Evolutionary conservation across 2,329 filamentous ascomycete species (phyloP).

Genomic region (Diaporthe citrichinensis): DNA sequence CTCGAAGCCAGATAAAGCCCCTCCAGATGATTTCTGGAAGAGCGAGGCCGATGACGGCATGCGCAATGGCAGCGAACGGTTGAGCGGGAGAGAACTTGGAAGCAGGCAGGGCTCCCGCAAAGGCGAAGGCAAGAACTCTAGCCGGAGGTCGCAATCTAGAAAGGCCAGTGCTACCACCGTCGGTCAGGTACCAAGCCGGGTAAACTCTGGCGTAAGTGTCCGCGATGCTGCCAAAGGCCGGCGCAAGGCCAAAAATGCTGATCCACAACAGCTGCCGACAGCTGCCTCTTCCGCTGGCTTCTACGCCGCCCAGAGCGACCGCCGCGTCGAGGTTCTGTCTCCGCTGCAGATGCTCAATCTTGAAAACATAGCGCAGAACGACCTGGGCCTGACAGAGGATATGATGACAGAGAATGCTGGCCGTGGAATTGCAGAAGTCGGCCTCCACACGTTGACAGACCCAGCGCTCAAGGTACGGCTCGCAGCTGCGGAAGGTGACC

Average conservation of each 20-base stretch:
- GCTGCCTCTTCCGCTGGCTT: slow-evolving; percentile 57
- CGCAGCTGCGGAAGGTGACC: slow-evolving; percentile 53
- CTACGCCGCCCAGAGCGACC: slow-evolving; percentile 68
- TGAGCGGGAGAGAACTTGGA: slow-evolving; percentile 65
- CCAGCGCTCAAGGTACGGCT: slow-evolving; percentile 71
- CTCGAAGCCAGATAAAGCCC: slow-evolving; percentile 50
- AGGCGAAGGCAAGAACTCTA: slow-evolving; percentile 66
- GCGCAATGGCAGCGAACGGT: slow-evolving; percentile 59
- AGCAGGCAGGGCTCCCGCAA: slow-evolving; percentile 65
- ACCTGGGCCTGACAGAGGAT: slow-evolving; percentile 88
- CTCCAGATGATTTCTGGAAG: slow-evolving; percentile 75
- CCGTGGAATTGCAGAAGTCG: slow-evolving; percentile 88
- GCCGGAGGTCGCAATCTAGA: slow-evolving; percentile 68
- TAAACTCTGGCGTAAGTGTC: slow-evolving; percentile 61
- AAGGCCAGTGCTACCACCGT: slow-evolving; percentile 64
- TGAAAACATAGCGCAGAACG: slow-evolving; percentile 90
- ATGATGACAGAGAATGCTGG: slow-evolving; percentile 94
- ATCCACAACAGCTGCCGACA: slow-evolving; percentile 56
- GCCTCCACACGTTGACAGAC: slow-evolving; percentile 76
- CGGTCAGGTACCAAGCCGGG: slow-evolving; percentile 60
- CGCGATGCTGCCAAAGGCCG: slow-evolving; percentile 45
- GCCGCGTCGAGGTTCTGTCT: slow-evolving; percentile 73
- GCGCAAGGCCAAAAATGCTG: slow-evolving; percentile 49
- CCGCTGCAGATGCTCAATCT: slow-evolving; percentile 91
- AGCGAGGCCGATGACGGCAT: slow-evolving; percentile 78